These are phyloP conservation scores for Pontederia crassipes DNA, from an alignment of 176 grass and related monocot genomes.

Conservation along the genomic window DNA sequence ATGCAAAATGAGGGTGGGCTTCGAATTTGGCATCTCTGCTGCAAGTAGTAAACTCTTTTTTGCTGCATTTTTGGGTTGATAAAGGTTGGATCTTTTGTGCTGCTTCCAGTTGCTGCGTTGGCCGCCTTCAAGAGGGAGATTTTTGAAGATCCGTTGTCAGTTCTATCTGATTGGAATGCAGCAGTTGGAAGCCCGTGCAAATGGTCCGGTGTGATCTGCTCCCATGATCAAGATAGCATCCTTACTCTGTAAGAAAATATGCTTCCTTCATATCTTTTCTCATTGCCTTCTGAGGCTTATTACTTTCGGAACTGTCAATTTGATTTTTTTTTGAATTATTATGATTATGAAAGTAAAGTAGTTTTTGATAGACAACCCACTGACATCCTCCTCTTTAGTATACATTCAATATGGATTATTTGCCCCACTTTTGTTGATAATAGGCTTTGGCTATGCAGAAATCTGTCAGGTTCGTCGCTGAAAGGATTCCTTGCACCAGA, in stretches of 20 bases:
- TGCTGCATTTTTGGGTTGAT: background rate
- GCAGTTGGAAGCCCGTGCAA: conserved; percentile 54
- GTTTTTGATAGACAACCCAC: too few species aligned
- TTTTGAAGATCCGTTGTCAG: conserved; percentile 66
- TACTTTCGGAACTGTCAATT: background rate
- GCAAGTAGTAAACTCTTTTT: too few species aligned
- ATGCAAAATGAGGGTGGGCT: conserved; percentile 6
- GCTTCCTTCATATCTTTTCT: background rate
- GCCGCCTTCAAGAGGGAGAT: conserved; percentile 57
- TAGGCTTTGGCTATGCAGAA: conserved; percentile 31
- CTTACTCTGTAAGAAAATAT: conserved; percentile 63
- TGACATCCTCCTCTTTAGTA: too few species aligned
- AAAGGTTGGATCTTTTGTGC: conserved; percentile 10
- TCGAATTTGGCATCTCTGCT: too few species aligned
- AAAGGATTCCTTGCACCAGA: conserved; percentile 83
- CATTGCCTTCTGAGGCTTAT: background rate
- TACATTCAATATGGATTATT: too few species aligned
- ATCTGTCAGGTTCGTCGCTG: conserved; percentile 59
- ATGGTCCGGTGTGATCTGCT: conserved; percentile 84
- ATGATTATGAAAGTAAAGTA: too few species aligned
- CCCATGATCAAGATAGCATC: conserved; percentile 40
- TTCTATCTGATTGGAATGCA: conserved; percentile 71
- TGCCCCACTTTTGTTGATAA: background rate
- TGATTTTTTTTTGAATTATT: background rate
- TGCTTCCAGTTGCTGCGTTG: conserved; percentile 35